Conservation (phyloP, 1,284 basidiomycete species). For the Ustilago nuda region DNA sequence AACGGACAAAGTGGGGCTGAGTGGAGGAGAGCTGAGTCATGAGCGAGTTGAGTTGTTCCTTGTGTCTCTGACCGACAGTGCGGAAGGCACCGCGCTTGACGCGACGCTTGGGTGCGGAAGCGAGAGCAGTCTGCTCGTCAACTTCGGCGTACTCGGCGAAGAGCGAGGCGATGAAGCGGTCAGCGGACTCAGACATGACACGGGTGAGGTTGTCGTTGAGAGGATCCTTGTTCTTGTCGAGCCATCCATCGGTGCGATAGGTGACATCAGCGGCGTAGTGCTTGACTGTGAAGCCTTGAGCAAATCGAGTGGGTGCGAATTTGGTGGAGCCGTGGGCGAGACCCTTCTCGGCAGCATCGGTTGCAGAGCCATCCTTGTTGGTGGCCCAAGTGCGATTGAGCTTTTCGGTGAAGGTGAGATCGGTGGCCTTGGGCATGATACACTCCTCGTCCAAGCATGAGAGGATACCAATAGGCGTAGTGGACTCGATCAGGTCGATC, state of each 20-base stretch:
- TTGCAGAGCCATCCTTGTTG: conserved; percentile 59
- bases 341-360: conserved; percentile 53
- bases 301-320: conserved; percentile 87
- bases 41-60: conserved; percentile 91
- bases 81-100: conserved; percentile 97
- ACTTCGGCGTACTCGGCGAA: conserved; percentile 83
- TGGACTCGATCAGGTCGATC: conserved; percentile 93
- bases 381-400: conserved; percentile 71
- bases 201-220: conserved; percentile 95
- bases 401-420: conserved; percentile 94
- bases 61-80: conserved; percentile 94
- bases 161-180: conserved; percentile 83
- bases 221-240: conserved; percentile 99
- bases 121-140: conserved; percentile 73
- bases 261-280: conserved; percentile 98
- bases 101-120: conserved; percentile 74
- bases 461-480: conserved; percentile 83
- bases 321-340: conserved; percentile 74
- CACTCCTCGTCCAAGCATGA: conserved; percentile 97
- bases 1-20: conserved; percentile 97
- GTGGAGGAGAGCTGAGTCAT: conserved; percentile 93
- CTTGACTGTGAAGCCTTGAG: conserved; percentile 90
- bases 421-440: conserved; percentile 98
- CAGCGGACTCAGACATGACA: conserved; percentile 84
- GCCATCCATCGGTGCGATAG: conserved; percentile 94